These are phyloP conservation scores for Phialophora verrucosa DNA, from an alignment of 2,329 filamentous ascomycete species.

Conservation along the genomic window DNA sequence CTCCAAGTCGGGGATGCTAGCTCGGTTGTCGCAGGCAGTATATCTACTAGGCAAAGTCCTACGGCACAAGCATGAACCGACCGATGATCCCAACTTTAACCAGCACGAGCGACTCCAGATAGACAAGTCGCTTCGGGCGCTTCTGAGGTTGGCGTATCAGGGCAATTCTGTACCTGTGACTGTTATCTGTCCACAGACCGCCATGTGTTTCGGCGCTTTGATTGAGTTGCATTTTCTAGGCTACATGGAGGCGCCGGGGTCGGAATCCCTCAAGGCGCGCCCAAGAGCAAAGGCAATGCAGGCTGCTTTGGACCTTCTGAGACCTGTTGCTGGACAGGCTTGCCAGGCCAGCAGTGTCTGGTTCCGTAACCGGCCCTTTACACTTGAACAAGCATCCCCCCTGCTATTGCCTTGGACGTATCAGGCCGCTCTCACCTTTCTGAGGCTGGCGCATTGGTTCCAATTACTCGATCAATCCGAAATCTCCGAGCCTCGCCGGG, in stretches of 20 bases:
- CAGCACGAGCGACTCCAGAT: constrained; percentile 10
- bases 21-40: constrained; percentile 17
- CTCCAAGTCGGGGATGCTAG: constrained; percentile 22
- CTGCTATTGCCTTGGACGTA: constrained; percentile 21
- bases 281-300: background rate
- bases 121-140: constrained; percentile 12
- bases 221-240: constrained; percentile 10
- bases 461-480: background rate
- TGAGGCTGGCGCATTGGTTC: constrained; percentile 2
- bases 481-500: background rate
- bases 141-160: constrained; percentile 16
- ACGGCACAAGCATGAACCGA: constrained; percentile 14
- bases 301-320: constrained; percentile 7
- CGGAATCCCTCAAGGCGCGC: background rate
- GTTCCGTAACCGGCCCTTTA: constrained; percentile 15
- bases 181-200: constrained; percentile 19
- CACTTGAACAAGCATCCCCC: constrained; percentile 13
- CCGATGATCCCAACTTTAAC: constrained; percentile 16
- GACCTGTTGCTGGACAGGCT: constrained; percentile 12
- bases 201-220: constrained; percentile 19
- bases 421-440: constrained; percentile 14
- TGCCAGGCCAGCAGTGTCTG: background rate
- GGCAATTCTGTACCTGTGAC: constrained; percentile 2
- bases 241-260: background rate
- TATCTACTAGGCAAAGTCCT: constrained; percentile 12